These are phyloP conservation scores for Climacium dendroides DNA, from an alignment of 225 moss, liverwort and hornwort genomes.

Conservation along the genomic window DNA sequence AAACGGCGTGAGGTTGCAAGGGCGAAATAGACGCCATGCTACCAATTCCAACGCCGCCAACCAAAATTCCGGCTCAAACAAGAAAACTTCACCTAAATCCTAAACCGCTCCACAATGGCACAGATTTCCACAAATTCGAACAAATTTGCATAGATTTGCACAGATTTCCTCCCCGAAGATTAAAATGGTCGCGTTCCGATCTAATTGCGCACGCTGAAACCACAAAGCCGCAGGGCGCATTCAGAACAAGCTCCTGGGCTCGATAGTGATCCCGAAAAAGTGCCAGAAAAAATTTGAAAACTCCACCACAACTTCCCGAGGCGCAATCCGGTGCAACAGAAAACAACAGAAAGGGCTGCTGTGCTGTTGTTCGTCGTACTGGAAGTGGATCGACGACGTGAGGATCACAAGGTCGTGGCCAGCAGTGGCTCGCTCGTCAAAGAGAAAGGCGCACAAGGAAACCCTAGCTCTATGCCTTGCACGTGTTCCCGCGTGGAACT, in stretches of 20 bases:
- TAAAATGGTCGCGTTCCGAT: neutral
- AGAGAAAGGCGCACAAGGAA: neutral
- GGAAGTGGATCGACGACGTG: neutral
- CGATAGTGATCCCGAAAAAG: neutral
- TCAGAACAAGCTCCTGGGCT: neutral
- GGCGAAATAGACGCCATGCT: slow-evolving; percentile 10
- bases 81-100: neutral
- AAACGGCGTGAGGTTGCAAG: slow-evolving; percentile 7
- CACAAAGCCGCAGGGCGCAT: neutral
- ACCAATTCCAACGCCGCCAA: neutral
- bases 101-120: neutral
- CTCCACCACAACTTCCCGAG: neutral
- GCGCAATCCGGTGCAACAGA: neutral
- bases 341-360: neutral
- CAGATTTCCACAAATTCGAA: neutral
- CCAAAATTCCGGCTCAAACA: neutral
- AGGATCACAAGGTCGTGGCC: slow-evolving; percentile 16
- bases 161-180: neutral
- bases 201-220: neutral
- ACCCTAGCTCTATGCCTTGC: neutral
- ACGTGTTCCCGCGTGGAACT: slow-evolving; percentile 3
- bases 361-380: neutral
- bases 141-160: neutral
- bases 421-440: neutral
- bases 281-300: neutral